A percentile compares a stretch with the other conserved stretches of the same genome.
phyloP scores from a whole-genome alignment of 2,329 filamentous ascomycete species.

The Pseudogymnoascus sp. region DNA sequence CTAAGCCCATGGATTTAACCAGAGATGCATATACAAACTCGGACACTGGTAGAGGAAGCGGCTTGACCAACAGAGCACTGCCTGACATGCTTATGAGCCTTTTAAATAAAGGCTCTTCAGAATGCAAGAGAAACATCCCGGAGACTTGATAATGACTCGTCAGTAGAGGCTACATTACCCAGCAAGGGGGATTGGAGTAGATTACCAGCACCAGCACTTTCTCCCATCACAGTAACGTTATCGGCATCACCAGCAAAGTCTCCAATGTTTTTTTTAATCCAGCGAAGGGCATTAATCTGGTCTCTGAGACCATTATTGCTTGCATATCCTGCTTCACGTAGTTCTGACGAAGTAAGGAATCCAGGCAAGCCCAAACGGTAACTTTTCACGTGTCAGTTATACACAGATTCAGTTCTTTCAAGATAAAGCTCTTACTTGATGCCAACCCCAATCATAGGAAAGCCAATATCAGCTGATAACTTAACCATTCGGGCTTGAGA shows the following conservation, averaged over 20 bases:
- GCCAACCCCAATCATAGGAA: slow-evolving; percentile 40
- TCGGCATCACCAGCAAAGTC: slow-evolving; percentile 32
- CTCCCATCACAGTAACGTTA: slow-evolving; percentile 34
- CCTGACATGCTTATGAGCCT: slow-evolving; percentile 37
- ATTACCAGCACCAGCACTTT: slow-evolving; percentile 41
- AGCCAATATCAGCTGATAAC: slow-evolving; percentile 35
- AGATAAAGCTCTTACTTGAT: slow-evolving; percentile 33
- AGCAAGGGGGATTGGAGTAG: no score
- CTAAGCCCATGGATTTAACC: slow-evolving; percentile 34
- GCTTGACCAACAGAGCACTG: slow-evolving; percentile 36
- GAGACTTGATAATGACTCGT: no score
- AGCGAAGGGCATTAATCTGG: slow-evolving; percentile 29
- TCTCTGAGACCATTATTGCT: slow-evolving; percentile 40
- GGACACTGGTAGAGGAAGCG: slow-evolving; percentile 32
- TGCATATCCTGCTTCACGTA: slow-evolving; percentile 38
- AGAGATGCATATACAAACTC: slow-evolving; percentile 37
- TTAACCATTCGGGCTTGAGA: slow-evolving; percentile 39
- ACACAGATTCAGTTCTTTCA: background rate
- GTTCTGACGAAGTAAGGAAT: slow-evolving; percentile 42
- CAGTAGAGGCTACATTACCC: no score
- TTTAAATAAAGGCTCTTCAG: slow-evolving; percentile 34
- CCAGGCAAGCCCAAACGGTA: slow-evolving; percentile 41
- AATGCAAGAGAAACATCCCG: slow-evolving; percentile 29
- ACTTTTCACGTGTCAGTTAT: slow-evolving; percentile 22
- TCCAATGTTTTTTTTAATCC: slow-evolving; percentile 29